Conservation (phyloP, 202 grass and related monocot genomes). For the Bolboschoenoplectus hybrid region DNA sequence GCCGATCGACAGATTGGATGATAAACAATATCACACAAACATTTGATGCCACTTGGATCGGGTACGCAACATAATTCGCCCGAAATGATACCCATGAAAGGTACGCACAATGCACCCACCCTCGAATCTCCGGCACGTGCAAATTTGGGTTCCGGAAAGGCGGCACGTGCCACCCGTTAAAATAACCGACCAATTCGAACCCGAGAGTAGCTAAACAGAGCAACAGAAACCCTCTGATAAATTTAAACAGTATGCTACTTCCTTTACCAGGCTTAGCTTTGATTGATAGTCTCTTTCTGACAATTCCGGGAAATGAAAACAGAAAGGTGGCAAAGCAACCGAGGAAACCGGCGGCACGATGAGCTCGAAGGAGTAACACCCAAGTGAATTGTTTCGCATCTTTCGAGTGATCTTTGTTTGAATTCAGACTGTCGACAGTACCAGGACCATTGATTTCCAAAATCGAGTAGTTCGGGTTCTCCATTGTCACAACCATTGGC, state of each 20-base stretch:
- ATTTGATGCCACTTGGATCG: slow-evolving; percentile 64
- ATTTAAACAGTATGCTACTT: slow-evolving; percentile 29
- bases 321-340: slow-evolving; percentile 31
- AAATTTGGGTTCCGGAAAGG: slow-evolving; percentile 40
- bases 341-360: slow-evolving; percentile 34
- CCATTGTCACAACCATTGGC: slow-evolving; percentile 40
- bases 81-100: slow-evolving; percentile 62
- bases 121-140: slow-evolving; percentile 48
- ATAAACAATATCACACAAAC: slow-evolving; percentile 77
- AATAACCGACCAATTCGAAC: slow-evolving; percentile 63
- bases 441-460: slow-evolving; percentile 39
- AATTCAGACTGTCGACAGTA: not conserved
- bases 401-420: slow-evolving; percentile 40
- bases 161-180: slow-evolving; percentile 67
- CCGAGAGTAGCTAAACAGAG: slow-evolving; percentile 64
- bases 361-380: slow-evolving; percentile 41
- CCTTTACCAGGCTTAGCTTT: slow-evolving; percentile 39
- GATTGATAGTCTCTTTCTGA: slow-evolving; percentile 35
- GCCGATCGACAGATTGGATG: slow-evolving; percentile 71
- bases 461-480: slow-evolving; percentile 47
- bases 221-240: slow-evolving; percentile 60
- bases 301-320: slow-evolving; percentile 31
- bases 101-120: slow-evolving; percentile 52
- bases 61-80: slow-evolving; percentile 60
- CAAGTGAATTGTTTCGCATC: slow-evolving; percentile 45